These are phyloP conservation scores for Phytophthora pisi DNA, from an alignment of 352 stramenopile species.

Conservation along the genomic window DNA sequence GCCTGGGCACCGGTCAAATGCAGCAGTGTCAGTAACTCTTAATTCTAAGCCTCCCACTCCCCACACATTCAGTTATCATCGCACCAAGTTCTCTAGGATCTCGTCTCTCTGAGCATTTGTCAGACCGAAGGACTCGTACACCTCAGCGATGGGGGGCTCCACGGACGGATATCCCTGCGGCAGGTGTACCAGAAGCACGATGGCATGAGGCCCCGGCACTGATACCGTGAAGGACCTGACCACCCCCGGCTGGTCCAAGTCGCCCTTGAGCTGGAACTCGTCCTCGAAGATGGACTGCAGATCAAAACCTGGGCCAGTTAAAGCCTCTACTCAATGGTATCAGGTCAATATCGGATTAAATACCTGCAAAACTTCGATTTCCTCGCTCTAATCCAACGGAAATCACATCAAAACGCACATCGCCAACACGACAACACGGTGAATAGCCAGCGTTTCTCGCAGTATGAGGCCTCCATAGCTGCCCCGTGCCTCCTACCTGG, in stretches of 20 bases:
- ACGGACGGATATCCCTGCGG: constrained; percentile 71
- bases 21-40: background rate
- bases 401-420: constrained; percentile 13
- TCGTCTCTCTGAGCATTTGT: constrained; percentile 68
- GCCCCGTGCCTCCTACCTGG: constrained; percentile 40
- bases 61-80: background rate
- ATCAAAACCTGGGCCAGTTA: background rate
- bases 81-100: constrained; percentile 70
- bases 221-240: constrained; percentile 64
- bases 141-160: constrained; percentile 73
- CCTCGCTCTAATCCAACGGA: constrained; percentile 53
- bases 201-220: constrained; percentile 64
- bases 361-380: constrained; percentile 82
- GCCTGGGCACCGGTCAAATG: constrained; percentile 24
- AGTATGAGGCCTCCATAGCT: background rate
- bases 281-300: constrained; percentile 80
- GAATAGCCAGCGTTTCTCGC: background rate
- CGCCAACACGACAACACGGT: background rate
- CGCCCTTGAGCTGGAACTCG: constrained; percentile 58
- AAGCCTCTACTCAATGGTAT: background rate
- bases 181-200: constrained; percentile 76
- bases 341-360: background rate
- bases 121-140: constrained; percentile 85
- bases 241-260: constrained; percentile 47
- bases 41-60: background rate